phyloP scores from a whole-genome alignment of 306 rosid genomes.

The Gastrolobium bilobum region DNA sequence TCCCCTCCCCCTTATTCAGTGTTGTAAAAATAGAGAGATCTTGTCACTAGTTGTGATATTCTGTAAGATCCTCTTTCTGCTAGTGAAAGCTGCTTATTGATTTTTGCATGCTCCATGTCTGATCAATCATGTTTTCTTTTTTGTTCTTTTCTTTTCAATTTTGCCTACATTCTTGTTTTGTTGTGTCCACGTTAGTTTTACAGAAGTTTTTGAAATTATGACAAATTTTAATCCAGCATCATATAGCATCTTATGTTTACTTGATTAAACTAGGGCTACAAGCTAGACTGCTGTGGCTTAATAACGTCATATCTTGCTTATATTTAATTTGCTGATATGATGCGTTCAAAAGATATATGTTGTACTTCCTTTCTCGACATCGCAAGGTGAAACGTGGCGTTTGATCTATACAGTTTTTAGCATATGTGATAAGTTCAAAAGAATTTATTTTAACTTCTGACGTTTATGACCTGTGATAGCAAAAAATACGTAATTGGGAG shows the following conservation, averaged over 20 bases:
- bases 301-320: constrained; percentile 22
- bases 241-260: not conserved
- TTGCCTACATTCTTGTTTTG: not conserved
- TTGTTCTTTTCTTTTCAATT: not conserved
- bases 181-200: not conserved
- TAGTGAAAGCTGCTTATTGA: constrained; percentile 3
- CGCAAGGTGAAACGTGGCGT: not conserved
- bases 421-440: too few relatives aligned
- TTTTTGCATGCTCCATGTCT: constrained; percentile 8
- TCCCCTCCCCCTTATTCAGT: not conserved
- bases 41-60: not conserved
- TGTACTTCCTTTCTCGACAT: constrained; percentile 1
- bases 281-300: not conserved
- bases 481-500: not conserved
- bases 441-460: too few relatives aligned
- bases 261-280: not conserved
- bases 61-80: not conserved
- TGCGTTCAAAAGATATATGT: constrained; percentile 10
- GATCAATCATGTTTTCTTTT: not conserved
- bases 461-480: too few relatives aligned
- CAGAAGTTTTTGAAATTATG: not conserved
- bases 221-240: not conserved
- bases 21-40: not conserved
- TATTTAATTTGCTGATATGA: not conserved
- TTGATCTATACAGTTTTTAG: too few relatives aligned